Evolutionary conservation across 1,284 basidiomycete genomes (phyloP), one percentile per base, ranked within the genome.

Genomic region (Amylostereum chailletii): DNA sequence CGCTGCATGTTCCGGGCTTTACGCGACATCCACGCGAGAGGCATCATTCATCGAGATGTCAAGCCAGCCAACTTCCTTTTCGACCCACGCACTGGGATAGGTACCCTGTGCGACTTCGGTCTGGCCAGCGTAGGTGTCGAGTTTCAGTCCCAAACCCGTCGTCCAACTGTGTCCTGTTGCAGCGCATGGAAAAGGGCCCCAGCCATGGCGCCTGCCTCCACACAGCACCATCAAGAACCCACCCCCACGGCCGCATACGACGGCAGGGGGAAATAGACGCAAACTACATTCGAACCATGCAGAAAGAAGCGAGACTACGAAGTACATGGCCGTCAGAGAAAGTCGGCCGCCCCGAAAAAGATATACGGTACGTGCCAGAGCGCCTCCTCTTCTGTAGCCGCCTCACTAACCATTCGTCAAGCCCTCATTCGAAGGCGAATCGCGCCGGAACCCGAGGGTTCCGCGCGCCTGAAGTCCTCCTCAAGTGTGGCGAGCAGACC

Each of bases 11-110:
- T 99, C 64, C 85, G 89, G 26, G 94, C 92, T 1, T 67, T 99
- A 47, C 83, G 87, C 46, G 93, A 95, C 58, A 87, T 92, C 27
- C 96, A 99, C 63, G 70, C 81, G n/a, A 75, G 90, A 45, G 82
- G 79, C 5, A 88, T 99, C 60, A 90, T 99, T 46, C 95, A 99
- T 68, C 90, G 95, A 36, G 95, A 99, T 66, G 91, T 99, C 60
- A 99, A 99, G 64, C 96, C 95, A 11, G 95, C 95, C 53, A 99
- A 99, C 67, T 99, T 99, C 62, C 76, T 99, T 34, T 99, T 90
- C 65, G 91, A 99, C 65, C 86, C 91, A 33, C 78, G 77, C 42
- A 87, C 84, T 3, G 87, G 88, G 2, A 72, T 84, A 4, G 95
- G 96, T 7, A 90, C 90, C 0, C 70, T 99, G 6, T 95, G 93